A percentile compares a stretch with the other conserved stretches of the same genome.
phyloP scores from a whole-genome alignment of 208 protist species.

The Herpetomonas tarakana region DNA sequence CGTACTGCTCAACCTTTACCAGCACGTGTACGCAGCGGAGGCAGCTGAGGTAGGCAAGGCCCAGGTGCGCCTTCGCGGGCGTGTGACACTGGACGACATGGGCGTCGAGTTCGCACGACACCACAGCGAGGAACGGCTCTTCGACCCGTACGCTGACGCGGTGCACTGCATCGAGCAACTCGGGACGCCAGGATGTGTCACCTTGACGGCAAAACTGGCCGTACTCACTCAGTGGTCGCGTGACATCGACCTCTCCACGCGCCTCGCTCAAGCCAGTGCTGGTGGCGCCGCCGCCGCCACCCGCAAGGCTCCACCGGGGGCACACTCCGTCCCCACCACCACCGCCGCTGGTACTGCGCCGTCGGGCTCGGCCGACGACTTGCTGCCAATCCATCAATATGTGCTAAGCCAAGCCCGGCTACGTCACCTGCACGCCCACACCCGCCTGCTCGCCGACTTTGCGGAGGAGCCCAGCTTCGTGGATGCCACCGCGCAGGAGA shows the following conservation, averaged over 20 bases:
- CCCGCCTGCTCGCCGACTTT: slow-evolving; percentile 69
- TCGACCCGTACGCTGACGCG: slow-evolving; percentile 83
- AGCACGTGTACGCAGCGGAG: slow-evolving; percentile 47
- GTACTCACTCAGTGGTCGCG: slow-evolving; percentile 70
- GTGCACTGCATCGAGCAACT: slow-evolving; percentile 73
- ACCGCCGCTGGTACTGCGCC: no score
- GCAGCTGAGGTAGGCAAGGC: slow-evolving; percentile 35
- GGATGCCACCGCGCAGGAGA: slow-evolving; percentile 71
- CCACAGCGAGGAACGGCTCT: slow-evolving; percentile 52
- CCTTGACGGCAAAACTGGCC: slow-evolving; percentile 55
- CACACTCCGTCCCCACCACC: background rate
- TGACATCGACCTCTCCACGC: slow-evolving; percentile 78
- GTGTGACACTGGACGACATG: slow-evolving; percentile 73
- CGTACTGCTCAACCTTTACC: slow-evolving; percentile 72
- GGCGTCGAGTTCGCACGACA: slow-evolving; percentile 71
- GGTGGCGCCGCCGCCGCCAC: slow-evolving; percentile 14
- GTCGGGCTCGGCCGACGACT: slow-evolving; percentile 75
- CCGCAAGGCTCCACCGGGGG: background rate
- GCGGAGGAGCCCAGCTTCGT: slow-evolving; percentile 56
- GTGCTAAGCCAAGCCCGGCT: slow-evolving; percentile 61
- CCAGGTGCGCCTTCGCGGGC: slow-evolving; percentile 40
- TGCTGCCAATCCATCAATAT: slow-evolving; percentile 88
- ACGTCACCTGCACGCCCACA: slow-evolving; percentile 49
- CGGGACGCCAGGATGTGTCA: slow-evolving; percentile 19
- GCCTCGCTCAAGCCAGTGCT: slow-evolving; percentile 45